Base-by-base conservation (phyloP, 306 rosid species). In the Cicer bijugum region DNA sequence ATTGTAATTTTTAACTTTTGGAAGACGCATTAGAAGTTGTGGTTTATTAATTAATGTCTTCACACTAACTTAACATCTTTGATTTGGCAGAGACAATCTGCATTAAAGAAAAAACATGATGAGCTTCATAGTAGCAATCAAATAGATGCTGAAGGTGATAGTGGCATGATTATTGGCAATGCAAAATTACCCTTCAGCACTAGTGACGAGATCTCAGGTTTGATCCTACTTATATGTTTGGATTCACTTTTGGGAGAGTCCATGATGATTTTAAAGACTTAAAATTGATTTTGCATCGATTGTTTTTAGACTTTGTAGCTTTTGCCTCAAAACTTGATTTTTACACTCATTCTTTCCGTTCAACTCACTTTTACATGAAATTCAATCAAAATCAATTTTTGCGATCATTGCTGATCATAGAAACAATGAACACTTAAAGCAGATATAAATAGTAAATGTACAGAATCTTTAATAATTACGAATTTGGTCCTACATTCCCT, bases 201-300 rank as follows among this genome's bases (percentile, higher is more conserved):
- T 38, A 75, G 67, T 48, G 78, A 81, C 66, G 88, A 84, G 86
- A 73, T 84, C 86, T 87, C 97, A 90, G 97, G 97, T 94, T 88
- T 70, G 91, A 85, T 82, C 86, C 82, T 69, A 52, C 81, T 88
- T 52, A 28, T 28, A 28, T 28, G 35, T 28, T 28, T 28, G 35
- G 35, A 28, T 28, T 28, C 35, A 28, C 35, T 28, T 28, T 28
- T 4, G 5, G 35, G 35, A 28, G 5, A 28, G 4, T 28, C 35
- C 35, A 28, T 3, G 4, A 4, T 28, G 35, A 28, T 28, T 28
- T 28, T 28, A 28, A 28, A 28, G 33, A 3, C 33, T 28, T 28
- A 28, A 28, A 28, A 28, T 28, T 3, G 33, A 3, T 28, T 28
- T 28, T 28, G 33, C 28, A 28, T 28, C 4, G 33, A 28, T 28